Conservation (phyloP, 129 eudicot species). For the Centaurea solstitialis region DNA sequence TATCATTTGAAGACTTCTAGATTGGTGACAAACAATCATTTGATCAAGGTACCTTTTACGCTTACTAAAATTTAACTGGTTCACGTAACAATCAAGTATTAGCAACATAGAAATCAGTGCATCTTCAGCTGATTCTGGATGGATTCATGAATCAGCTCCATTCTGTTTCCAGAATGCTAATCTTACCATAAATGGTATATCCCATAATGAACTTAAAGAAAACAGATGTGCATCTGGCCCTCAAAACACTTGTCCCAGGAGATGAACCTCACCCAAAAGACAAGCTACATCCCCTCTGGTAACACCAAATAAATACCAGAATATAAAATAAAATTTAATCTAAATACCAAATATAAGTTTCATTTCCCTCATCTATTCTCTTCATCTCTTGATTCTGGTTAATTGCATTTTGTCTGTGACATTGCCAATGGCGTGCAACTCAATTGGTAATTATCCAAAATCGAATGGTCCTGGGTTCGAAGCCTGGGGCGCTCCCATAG, state of each 20-base stretch:
- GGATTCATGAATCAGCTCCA: neutral
- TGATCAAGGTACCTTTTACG: neutral
- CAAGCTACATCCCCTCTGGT: neutral
- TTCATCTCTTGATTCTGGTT: too few relatives aligned
- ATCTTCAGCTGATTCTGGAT: neutral
- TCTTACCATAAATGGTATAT: neutral
- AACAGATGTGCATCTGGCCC: neutral
- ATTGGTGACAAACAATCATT: neutral
- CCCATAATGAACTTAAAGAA: neutral
- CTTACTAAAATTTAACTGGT: neutral
- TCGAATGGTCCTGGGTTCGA: too few relatives aligned
- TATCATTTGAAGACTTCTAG: slow-evolving; percentile 3
- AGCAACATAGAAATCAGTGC: neutral
- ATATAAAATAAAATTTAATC: neutral
- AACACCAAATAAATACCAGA: neutral
- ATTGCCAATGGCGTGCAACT: too few relatives aligned
- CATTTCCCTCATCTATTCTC: too few relatives aligned
- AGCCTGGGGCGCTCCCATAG: too few relatives aligned
- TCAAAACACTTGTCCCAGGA: neutral
- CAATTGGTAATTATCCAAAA: too few relatives aligned
- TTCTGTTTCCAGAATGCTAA: neutral
- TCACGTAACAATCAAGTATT: neutral
- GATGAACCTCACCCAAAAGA: neutral
- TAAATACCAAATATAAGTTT: neutral
- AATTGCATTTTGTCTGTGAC: neutral